Percentiles rank a stretch among this genome's conserved stretches.
Conservation (phyloP, 2,329 filamentous ascomycete species). For the Rutstroemia sydowiana region DNA sequence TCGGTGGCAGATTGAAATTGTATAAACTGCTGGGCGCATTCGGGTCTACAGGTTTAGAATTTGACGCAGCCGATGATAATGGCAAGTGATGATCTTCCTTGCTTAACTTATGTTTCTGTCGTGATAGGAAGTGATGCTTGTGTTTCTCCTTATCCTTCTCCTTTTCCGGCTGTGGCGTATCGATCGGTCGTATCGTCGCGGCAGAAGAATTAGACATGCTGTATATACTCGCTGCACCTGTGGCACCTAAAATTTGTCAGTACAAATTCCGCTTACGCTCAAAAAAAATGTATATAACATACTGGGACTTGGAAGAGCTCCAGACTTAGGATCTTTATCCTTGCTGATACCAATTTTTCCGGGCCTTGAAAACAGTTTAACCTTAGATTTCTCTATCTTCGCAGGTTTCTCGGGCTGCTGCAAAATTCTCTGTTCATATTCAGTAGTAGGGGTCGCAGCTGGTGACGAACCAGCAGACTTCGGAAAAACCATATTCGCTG, state of each 20-base stretch:
- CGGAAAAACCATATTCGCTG: conserved; percentile 65
- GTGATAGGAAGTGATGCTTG: conserved; percentile 71
- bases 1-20: conserved; percentile 68
- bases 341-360: conserved; percentile 66
- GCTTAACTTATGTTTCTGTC: conserved; percentile 70
- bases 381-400: conserved; percentile 65
- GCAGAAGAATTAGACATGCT: conserved; percentile 69
- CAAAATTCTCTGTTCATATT: conserved; percentile 27
- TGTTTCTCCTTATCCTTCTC: conserved; percentile 61
- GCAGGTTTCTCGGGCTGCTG: conserved; percentile 48
- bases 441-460: conserved; percentile 26
- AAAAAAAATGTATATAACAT: conserved; percentile 56
- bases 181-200: conserved; percentile 63
- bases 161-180: conserved; percentile 41
- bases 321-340: conserved; percentile 55
- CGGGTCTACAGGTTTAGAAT: conserved; percentile 68
- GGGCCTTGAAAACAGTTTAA: conserved; percentile 73
- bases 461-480: conserved; percentile 36
- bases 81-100: conserved; percentile 68
- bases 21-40: conserved; percentile 69
- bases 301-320: conserved; percentile 64
- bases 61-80: conserved; percentile 68
- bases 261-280: conserved; percentile 35
- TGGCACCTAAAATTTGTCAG: conserved; percentile 19
- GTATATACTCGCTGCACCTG: conserved; percentile 57